Base-by-base conservation (phyloP, 306 rosid genomes). In the Citrullus mucosospermus region DNA sequence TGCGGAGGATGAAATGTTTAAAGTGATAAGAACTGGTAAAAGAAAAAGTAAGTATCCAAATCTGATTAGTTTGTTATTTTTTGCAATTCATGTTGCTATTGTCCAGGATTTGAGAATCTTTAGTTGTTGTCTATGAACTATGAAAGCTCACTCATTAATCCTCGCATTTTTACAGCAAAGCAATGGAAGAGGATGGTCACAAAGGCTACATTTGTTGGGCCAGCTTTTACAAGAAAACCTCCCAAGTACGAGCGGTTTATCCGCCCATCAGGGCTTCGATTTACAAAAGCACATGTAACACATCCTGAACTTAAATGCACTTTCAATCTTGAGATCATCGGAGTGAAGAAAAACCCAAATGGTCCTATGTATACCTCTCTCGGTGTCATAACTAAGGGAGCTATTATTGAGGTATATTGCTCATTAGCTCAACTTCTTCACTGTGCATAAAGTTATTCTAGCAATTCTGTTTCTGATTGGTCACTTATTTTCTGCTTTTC, bases 151-250 rank as follows among this genome's bases (percentile, higher is more conserved):
- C 25, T 58, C 73, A 43, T 20, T 6, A 22, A 44, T 75, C 79
- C 5, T 8, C 56, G 36, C 44, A 72, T 80, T 78, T 55, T 81
- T 86, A 22, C 84, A 94, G 98, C 95, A 46, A 94, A 94, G 83
- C 97, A 94, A 78, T 94, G 97, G 97, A 94, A 94, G 89, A 88
- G 98, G 85, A 94, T 94, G 98, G 85, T 92, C 77, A 92, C 97
- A 25, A 94, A 94, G 85, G 96, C 98, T 62, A 94, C 95, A 60
- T 94, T 94, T 83, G 98, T 94, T 25, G 97, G 98, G 54, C 87
- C 97, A 72, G 86, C 91, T 78, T 94, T 94, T 82, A 92, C 98
- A 6, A 87, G 98, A 87, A 94, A 94, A 76, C 97, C 98, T 80
- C 97, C 98, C 5, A 94, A 94, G 83, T 94, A 94, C 1, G 98